Base-by-base conservation (phyloP, 768 basidiomycete genomes). In the Mrakia gelida region DNA sequence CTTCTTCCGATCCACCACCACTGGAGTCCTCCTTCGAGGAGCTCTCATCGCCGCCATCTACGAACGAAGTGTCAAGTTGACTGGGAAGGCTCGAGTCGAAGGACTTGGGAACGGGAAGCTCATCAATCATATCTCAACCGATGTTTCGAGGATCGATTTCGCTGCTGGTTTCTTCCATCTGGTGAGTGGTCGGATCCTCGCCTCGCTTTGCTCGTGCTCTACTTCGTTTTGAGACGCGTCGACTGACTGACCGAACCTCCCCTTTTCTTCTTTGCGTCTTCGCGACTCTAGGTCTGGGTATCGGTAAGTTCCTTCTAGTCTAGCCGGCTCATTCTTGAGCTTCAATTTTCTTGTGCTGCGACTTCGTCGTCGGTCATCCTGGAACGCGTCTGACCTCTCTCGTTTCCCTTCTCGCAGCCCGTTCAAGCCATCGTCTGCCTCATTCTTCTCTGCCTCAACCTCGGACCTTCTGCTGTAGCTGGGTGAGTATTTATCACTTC, bases 111-210 rank as follows among this genome's bases (percentile, higher is more conserved):
- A 87, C 86, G 77, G 84, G 15, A 81, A 82, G 52, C 77, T 83
- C 26, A 75, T 82, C 34, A 81, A 75, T 16, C 80, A 82, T 88
- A 88, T 84, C 11, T 81, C 80, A 15, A 90, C 90, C 18, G 91
- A 92, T 85, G 89, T 91, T 18, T 83, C 83, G 23, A 70, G 83
- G 23, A 82, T 84, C 43, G 85, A 85, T 79, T 85, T 83, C 73
- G 84, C 89, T 81, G 89, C 90, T 2, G 91, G 91, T 83, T 92
- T 90, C 65, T 78, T 78, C 73, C 77, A 78, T 62, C 26, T 75
- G 62, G 38, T 41, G 15, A 43, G 43, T 18, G 49, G 16, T 18
- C 2, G 49, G 21, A 2, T 52, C 3, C 49, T 9, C 9, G 49
- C 16, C 18, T 10, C 9, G 49, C 16, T 52, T 16, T 9, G 18